phyloP scores from a whole-genome alignment of 768 basidiomycete species.

The Tulasnella sp. region DNA sequence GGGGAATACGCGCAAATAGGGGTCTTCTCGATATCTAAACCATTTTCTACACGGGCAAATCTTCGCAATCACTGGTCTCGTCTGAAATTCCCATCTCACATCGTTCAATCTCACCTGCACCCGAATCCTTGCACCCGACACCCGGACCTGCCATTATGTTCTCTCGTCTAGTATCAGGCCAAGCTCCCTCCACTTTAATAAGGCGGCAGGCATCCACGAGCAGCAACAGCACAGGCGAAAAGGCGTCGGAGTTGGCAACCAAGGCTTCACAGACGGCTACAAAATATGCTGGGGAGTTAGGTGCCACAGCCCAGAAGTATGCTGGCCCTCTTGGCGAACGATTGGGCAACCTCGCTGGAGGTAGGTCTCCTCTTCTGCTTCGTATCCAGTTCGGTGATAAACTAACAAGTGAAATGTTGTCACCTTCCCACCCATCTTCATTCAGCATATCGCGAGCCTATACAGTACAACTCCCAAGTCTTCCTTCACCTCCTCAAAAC shows the following conservation, averaged over 20 bases:
- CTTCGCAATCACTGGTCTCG: neutral
- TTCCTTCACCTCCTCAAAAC: constrained; percentile 65
- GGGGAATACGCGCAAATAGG: too few relatives aligned
- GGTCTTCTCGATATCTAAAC: too few relatives aligned
- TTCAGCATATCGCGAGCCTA: constrained; percentile 62
- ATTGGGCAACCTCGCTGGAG: neutral
- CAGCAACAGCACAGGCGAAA: constrained; percentile 17
- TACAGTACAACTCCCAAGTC: constrained; percentile 70
- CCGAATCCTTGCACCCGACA: too few relatives aligned
- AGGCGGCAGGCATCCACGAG: neutral
- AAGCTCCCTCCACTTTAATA: neutral
- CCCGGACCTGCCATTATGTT: neutral
- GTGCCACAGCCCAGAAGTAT: constrained; percentile 40
- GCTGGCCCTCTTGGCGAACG: constrained; percentile 43
- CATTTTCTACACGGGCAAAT: too few relatives aligned
- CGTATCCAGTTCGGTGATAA: neutral
- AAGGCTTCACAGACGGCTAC: constrained; percentile 65
- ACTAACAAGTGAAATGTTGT: constrained; percentile 6
- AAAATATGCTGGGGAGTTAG: constrained; percentile 45
- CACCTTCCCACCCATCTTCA: neutral
- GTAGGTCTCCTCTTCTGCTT: neutral
- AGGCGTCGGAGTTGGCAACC: constrained; percentile 38
- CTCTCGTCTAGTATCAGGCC: neutral
- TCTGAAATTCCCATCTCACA: neutral
- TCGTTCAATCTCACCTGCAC: neutral